Base-by-base conservation (phyloP, 2,329 filamentous ascomycete genomes). In the Xylariaceae sp. region DNA sequence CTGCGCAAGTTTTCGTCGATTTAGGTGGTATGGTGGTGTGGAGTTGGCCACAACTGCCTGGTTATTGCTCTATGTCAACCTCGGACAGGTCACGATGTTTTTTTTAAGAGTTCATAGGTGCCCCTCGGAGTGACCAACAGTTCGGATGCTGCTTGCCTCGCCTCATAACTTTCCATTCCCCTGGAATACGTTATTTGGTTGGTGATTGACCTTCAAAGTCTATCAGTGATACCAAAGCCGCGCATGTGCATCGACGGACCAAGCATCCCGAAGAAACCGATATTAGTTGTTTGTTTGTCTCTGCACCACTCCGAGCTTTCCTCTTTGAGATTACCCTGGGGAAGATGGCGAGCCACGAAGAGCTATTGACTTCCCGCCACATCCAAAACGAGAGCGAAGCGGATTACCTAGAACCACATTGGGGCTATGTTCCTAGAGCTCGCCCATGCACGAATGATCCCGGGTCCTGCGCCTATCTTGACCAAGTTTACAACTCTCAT, bases 381-480 rank as follows among this genome's bases (percentile, higher is more conserved):
- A 82, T 82, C 58, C 79, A 82, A 64, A 74, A 82, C 53, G 64
- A 69, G 58, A 74, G 67, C 65, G 73, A 75, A 26, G 77, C 74
- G 26, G 53, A 61, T 4, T 56, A 57, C 12, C 51, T 79, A 19
- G 74, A 77, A 64, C 74, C 73, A 44, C 81, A 86, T 64, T 87
- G 83, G 83, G 84, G 81, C 0, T 87, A 87, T 65, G 73, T 75
- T 2, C 74, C 76, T 49, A 78, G 83, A 17, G 74, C 79, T 1
- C 47, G 85, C 0, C 85, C 84, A 21, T 87, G 85, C 68, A 80
- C 76, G 21, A 86, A 79, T 58, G 84, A 87, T 68, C 65, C 74
- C 0, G 84, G 83, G 1, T 82, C 81, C 4, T 88, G 85, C 67
- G 78, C 72, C 31, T 88, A 87, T 46, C 78, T 84, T 45, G 81